These are phyloP conservation scores for Gyrodon lividus DNA, from an alignment of 768 basidiomycete genomes.

Conservation along the genomic window DNA sequence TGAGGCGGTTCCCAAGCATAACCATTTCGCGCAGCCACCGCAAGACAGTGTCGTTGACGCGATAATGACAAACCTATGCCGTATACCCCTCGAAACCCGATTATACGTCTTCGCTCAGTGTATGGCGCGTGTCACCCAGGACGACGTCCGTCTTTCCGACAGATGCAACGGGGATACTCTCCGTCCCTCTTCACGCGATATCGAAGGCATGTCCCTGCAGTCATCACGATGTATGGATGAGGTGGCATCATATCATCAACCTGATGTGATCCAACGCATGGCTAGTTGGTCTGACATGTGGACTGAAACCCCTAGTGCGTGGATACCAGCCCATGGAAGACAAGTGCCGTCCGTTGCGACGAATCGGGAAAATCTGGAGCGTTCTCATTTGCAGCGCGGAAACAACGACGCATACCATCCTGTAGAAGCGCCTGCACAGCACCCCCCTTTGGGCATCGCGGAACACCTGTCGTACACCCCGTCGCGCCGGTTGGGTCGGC, in stretches of 20 bases:
- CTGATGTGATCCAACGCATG: too few relatives aligned
- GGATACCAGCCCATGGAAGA: background rate
- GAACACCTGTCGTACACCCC: background rate
- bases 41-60: too few relatives aligned
- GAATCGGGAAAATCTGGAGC: background rate
- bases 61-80: too few relatives aligned
- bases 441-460: background rate
- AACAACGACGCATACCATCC: slow-evolving; percentile 10
- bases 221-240: too few relatives aligned
- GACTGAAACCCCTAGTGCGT: background rate
- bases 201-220: too few relatives aligned
- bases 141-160: background rate
- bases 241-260: too few relatives aligned
- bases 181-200: background rate
- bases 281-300: background rate
- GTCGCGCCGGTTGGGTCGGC: background rate
- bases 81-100: too few relatives aligned
- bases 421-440: slow-evolving; percentile 20
- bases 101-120: background rate
- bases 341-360: slow-evolving; percentile 15
- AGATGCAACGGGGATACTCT: background rate
- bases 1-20: too few relatives aligned
- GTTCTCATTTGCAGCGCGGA: background rate
- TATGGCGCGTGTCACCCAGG: background rate
- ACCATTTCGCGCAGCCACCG: too few relatives aligned